These are phyloP conservation scores for Taiozyma sp. DNA, from an alignment of 1,139 yeast genomes.

Conservation along the genomic window DNA sequence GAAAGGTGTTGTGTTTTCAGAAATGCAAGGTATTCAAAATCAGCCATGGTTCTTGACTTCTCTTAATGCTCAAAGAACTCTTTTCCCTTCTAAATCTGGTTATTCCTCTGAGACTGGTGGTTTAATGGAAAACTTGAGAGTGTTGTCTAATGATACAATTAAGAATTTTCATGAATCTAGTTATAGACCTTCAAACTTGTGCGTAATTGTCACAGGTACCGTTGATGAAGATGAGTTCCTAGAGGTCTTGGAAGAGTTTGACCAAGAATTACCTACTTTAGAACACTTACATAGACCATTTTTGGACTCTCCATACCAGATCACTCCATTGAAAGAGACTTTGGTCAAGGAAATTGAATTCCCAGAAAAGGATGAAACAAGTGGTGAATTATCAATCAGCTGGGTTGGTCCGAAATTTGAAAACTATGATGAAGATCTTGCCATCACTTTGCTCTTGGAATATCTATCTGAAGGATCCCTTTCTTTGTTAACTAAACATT, in stretches of 20 bases:
- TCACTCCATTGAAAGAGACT: slow-evolving; percentile 33
- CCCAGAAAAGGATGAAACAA: slow-evolving; percentile 85
- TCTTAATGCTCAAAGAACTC: slow-evolving; percentile 54
- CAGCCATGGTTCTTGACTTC: slow-evolving; percentile 70
- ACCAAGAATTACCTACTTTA: slow-evolving; percentile 44
- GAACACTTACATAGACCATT: slow-evolving; percentile 62
- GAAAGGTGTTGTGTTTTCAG: slow-evolving; percentile 95
- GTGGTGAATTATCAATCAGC: slow-evolving; percentile 68
- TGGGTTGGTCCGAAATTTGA: slow-evolving; percentile 80
- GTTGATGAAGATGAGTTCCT: slow-evolving; percentile 73
- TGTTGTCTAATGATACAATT: slow-evolving; percentile 68
- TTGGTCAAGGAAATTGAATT: slow-evolving; percentile 57
- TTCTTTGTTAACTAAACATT: slow-evolving; percentile 57
- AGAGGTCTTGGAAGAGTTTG: slow-evolving; percentile 57
- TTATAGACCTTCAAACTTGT: slow-evolving; percentile 82
- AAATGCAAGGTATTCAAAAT: slow-evolving; percentile 92
- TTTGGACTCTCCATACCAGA: slow-evolving; percentile 59
- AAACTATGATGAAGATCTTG: slow-evolving; percentile 53
- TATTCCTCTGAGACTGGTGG: slow-evolving; percentile 97
- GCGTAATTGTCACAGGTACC: slow-evolving; percentile 79
- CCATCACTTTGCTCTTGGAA: slow-evolving; percentile 66
- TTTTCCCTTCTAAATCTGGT: slow-evolving; percentile 64
- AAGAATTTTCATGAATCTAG: slow-evolving; percentile 63
- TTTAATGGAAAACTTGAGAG: slow-evolving; percentile 68
- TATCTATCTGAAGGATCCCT: slow-evolving; percentile 77